These are phyloP conservation scores for Clonostachys byssicola DNA, from an alignment of 2,329 filamentous ascomycete genomes.

Conservation along the genomic window DNA sequence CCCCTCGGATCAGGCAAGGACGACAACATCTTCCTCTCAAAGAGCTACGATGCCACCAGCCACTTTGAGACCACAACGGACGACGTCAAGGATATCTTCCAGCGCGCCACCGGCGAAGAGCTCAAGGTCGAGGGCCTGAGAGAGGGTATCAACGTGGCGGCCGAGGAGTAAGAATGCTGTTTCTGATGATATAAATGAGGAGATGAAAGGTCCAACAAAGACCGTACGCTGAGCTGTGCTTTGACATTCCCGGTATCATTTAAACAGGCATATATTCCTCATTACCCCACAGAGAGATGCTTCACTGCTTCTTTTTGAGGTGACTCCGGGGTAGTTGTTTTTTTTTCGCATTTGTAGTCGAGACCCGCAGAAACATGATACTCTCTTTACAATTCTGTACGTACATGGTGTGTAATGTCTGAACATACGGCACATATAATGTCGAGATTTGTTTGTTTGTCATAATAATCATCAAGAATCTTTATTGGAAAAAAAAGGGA, in stretches of 20 bases:
- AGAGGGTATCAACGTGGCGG: slow-evolving; percentile 65
- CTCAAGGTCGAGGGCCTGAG: slow-evolving; percentile 83
- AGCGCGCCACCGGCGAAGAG: slow-evolving; percentile 76
- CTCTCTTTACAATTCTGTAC: too few relatives aligned
- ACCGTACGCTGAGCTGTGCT: too few relatives aligned
- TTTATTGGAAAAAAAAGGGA: not conserved
- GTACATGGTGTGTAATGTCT: too few relatives aligned
- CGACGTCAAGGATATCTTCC: slow-evolving; percentile 93
- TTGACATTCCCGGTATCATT: too few relatives aligned
- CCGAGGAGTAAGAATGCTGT: slow-evolving; percentile 49
- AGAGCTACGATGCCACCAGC: slow-evolving; percentile 96
- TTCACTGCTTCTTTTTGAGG: too few relatives aligned
- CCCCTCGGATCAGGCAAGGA: slow-evolving; percentile 76
- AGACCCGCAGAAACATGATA: too few relatives aligned
- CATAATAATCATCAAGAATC: slow-evolving; percentile 4
- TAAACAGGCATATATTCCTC: too few relatives aligned
- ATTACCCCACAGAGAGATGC: too few relatives aligned
- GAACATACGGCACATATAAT: not conserved
- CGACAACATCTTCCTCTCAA: slow-evolving; percentile 95
- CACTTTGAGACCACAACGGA: slow-evolving; percentile 93
- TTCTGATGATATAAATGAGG: too few relatives aligned
- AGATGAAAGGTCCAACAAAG: too few relatives aligned
- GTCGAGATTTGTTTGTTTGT: not conserved
- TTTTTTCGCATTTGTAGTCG: too few relatives aligned
- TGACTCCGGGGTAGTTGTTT: too few relatives aligned